phyloP scores from a whole-genome alignment of 2,329 filamentous ascomycete genomes.

The Penicillium aurantiogriseum region DNA sequence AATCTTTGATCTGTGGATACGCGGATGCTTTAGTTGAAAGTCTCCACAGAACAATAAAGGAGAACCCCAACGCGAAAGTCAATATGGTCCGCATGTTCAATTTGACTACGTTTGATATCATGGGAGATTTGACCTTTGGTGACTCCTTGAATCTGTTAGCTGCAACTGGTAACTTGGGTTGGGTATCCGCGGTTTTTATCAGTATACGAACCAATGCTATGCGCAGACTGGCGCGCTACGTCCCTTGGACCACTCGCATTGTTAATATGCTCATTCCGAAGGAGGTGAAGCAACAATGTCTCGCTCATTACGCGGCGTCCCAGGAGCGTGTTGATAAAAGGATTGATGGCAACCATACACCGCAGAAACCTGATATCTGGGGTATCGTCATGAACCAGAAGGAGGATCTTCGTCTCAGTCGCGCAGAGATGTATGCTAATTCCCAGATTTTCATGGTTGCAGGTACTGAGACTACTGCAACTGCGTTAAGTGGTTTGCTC shows the following conservation, averaged over 20 bases:
- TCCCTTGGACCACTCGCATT: neutral
- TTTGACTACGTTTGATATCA: neutral
- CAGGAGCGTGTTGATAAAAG: neutral
- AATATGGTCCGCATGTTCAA: neutral
- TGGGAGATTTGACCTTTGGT: neutral
- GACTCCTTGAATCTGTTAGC: neutral
- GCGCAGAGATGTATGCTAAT: neutral
- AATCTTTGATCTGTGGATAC: neutral
- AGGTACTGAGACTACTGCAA: neutral
- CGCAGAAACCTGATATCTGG: neutral
- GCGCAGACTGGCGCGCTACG: neutral
- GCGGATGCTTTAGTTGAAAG: neutral
- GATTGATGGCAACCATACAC: neutral
- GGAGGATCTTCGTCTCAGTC: neutral
- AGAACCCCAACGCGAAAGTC: neutral
- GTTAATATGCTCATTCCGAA: neutral
- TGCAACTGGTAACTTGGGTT: neutral
- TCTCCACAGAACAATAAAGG: neutral
- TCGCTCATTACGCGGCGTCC: neutral
- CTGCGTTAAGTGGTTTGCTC: neutral
- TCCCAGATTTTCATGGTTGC: neutral
- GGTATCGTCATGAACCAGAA: neutral
- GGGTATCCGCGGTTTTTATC: neutral
- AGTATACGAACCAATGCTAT: neutral
- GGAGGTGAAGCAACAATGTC: neutral